Conservation (phyloP, 2,329 filamentous ascomycete species). For the Aspergillus candidus region DNA sequence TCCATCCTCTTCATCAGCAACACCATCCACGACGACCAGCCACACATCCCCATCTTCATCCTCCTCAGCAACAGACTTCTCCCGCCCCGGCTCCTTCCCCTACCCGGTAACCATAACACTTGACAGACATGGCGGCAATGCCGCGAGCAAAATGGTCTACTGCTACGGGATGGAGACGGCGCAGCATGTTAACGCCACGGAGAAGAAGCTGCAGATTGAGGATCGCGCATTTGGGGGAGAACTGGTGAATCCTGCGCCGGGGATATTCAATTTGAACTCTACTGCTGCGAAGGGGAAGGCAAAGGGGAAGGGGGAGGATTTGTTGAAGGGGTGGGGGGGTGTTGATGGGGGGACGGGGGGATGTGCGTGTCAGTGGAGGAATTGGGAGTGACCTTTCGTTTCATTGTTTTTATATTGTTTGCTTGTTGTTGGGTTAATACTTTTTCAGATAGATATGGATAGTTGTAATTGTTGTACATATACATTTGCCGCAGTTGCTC, state of each 20-base stretch:
- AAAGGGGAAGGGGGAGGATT: too few relatives aligned
- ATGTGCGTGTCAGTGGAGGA: conserved; percentile 56
- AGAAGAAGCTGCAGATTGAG: conserved; percentile 48
- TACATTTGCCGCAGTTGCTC: too few relatives aligned
- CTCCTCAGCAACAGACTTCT: conserved; percentile 42
- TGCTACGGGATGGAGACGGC: conserved; percentile 52
- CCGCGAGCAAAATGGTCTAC: conserved; percentile 52
- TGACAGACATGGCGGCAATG: conserved; percentile 54
- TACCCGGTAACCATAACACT: conserved; percentile 56
- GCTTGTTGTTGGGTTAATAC: neutral
- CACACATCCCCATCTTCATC: conserved; percentile 14
- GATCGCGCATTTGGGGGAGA: conserved; percentile 46
- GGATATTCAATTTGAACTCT: conserved; percentile 33
- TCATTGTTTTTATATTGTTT: neutral
- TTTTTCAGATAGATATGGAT: too few relatives aligned
- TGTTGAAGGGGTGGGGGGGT: conserved; percentile 32
- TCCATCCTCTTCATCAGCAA: conserved; percentile 6
- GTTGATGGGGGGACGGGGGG: conserved; percentile 57
- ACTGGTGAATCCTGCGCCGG: conserved; percentile 46
- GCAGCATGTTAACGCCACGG: conserved; percentile 41
- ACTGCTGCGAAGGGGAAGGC: conserved; percentile 8
- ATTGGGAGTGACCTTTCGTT: conserved; percentile 34
- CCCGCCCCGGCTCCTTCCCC: conserved; percentile 53
- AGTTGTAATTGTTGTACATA: too few relatives aligned
- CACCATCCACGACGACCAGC: conserved; percentile 13